Base-by-base conservation (phyloP, 139 green algal genomes). In the Deuterostichococcus epilithicus region DNA sequence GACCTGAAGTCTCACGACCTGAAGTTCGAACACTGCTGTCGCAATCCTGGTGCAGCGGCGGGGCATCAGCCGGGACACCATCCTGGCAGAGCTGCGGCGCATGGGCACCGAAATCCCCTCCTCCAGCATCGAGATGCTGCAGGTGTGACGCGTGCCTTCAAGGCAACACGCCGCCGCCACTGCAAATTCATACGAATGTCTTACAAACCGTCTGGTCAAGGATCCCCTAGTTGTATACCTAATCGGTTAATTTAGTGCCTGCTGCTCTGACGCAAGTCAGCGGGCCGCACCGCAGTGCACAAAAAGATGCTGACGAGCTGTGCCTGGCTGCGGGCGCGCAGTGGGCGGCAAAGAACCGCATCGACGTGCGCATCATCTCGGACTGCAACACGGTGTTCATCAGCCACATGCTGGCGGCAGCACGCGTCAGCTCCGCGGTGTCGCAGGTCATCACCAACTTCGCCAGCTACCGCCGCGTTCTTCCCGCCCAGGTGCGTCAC, bases 321-420 rank as follows among this genome's bases (percentile, higher is more conserved):
- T 23, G 13, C 42, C 42, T n/a, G n/a, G n/a, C n/a, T 52, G 8
- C 42, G 8, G 8, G 42, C 8, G 52, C 80, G 79, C 76, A 80
- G 76, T 85, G 79, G 76, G 85, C 81, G 1, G 42, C 70, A 0
- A 38, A 39, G 10, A 67, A 73, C 37, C 72, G 74, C 45, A 67
- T 90, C 26, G 78, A 90, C 18, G 80, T 92, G 5, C 67, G 76
- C 6, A 72, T 96, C 15, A 76, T 97, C 20, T 90, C 82, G 18
- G 91, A 94, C 81, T 89, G 80, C 84, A 96, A 96, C 81, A 77
- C 77, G 1, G 75, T 92, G 13, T 94, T 96, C 80, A 94, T 97
- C 70, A 42, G 28, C 13, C 82, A 92, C 75, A 87, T 96, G 35
- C 84, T 97, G 28, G 80, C 84, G 0, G 89, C 82, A 44, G 80